phyloP scores from a whole-genome alignment of 2,329 filamentous ascomycete genomes.

The Penicillium nordicum region DNA sequence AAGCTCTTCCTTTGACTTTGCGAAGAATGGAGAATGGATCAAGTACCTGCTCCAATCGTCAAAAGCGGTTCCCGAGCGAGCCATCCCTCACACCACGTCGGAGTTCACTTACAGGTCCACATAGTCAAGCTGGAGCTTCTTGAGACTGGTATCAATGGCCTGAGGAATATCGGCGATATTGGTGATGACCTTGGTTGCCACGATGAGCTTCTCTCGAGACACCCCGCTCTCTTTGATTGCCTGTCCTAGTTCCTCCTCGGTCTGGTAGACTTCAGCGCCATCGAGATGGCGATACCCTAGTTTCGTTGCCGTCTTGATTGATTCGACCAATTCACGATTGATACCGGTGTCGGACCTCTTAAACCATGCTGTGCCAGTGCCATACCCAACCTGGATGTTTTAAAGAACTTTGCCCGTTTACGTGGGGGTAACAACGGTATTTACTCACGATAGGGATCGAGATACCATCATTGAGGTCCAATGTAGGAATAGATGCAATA shows the following conservation, averaged over 20 bases:
- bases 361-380: slow-evolving; percentile 63
- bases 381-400: slow-evolving; percentile 53
- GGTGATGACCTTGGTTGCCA: slow-evolving; percentile 56
- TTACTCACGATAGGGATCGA: slow-evolving; percentile 53
- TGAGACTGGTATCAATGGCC: slow-evolving; percentile 55
- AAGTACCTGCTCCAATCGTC: slow-evolving; percentile 47
- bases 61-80: neutral
- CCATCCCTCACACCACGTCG: neutral
- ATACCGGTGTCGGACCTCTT: slow-evolving; percentile 50
- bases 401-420: neutral
- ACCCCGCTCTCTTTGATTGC: slow-evolving; percentile 49
- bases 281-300: slow-evolving; percentile 62
- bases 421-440: neutral
- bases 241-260: slow-evolving; percentile 48
- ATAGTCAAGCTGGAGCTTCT: slow-evolving; percentile 59
- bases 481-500: slow-evolving; percentile 36
- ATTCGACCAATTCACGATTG: slow-evolving; percentile 55
- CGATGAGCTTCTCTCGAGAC: slow-evolving; percentile 47
- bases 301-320: slow-evolving; percentile 55
- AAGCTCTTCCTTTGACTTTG: slow-evolving; percentile 51
- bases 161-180: slow-evolving; percentile 55
- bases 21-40: slow-evolving; percentile 61
- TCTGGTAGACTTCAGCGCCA: slow-evolving; percentile 57
- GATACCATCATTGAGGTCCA: slow-evolving; percentile 56
- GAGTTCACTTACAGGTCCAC: slow-evolving; percentile 55